A percentile compares a stretch with the other conserved stretches of the same genome.
phyloP scores from a whole-genome alignment of 1,284 basidiomycete species.

The Apiotrichum sp. region DNA sequence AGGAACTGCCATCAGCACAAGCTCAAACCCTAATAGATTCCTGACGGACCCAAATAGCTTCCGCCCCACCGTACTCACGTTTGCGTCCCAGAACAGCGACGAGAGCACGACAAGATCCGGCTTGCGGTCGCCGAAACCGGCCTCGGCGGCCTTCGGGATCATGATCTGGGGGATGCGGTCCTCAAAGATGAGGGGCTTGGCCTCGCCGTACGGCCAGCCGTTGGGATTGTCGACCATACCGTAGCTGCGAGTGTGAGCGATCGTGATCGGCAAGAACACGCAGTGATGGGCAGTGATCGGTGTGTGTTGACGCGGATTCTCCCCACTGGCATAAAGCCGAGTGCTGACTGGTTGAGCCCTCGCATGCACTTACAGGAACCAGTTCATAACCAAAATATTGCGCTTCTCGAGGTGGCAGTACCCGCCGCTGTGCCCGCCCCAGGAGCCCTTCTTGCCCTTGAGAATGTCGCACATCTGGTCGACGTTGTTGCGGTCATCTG shows the following conservation, averaged over 20 bases:
- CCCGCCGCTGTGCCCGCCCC: slow-evolving; percentile 19
- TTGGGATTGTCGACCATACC: slow-evolving; percentile 23
- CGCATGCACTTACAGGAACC: slow-evolving; percentile 22
- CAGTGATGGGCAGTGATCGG: too few species aligned
- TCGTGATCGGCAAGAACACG: too few species aligned
- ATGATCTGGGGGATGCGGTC: slow-evolving; percentile 14
- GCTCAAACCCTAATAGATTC: too few species aligned
- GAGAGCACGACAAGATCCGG: slow-evolving; percentile 15
- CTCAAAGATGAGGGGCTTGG: slow-evolving; percentile 17
- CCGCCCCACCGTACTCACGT: slow-evolving; percentile 4
- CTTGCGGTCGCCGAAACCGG: slow-evolving; percentile 6
- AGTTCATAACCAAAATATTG: slow-evolving; percentile 18
- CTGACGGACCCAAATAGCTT: too few species aligned
- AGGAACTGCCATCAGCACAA: too few species aligned
- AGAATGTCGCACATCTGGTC: slow-evolving; percentile 10
- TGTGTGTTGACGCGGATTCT: too few species aligned
- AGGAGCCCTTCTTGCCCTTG: slow-evolving; percentile 1
- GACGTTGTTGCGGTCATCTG: slow-evolving; percentile 10
- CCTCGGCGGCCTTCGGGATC: slow-evolving; percentile 13
- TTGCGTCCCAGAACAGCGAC: slow-evolving; percentile 24
- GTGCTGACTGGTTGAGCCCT: background rate
- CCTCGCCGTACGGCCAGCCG: slow-evolving; percentile 14
- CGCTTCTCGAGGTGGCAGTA: slow-evolving; percentile 15
- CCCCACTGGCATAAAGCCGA: too few species aligned
- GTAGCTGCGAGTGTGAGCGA: slow-evolving; percentile 6